These are phyloP conservation scores for Aureobasidium sp. DNA, from an alignment of 2,329 filamentous ascomycete species.

Conservation along the genomic window DNA sequence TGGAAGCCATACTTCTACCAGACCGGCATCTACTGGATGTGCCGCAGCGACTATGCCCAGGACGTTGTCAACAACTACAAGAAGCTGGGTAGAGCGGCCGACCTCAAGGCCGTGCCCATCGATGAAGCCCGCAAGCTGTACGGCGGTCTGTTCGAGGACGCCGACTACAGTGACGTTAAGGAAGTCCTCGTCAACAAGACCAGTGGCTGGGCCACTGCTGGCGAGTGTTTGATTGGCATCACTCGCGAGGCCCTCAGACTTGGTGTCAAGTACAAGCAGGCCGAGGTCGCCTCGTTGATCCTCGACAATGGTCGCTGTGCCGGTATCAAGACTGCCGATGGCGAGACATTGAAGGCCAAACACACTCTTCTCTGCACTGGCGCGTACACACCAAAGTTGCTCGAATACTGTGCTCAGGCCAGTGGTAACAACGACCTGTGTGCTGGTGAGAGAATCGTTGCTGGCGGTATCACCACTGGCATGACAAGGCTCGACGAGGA, in stretches of 20 bases:
- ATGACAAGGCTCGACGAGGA: conserved; percentile 39
- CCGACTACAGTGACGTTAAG: conserved; percentile 51
- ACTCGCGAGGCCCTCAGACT: conserved; percentile 45
- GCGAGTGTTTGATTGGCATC: conserved; percentile 47
- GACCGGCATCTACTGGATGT: conserved; percentile 44
- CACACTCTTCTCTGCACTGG: conserved; percentile 35
- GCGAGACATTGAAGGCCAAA: conserved; percentile 27
- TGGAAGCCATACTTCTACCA: conserved; percentile 47
- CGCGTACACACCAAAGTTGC: conserved; percentile 35
- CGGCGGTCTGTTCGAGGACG: conserved; percentile 51
- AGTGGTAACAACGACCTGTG: conserved; percentile 42
- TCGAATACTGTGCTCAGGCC: conserved; percentile 42
- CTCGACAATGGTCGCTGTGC: conserved; percentile 42
- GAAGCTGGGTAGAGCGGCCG: conserved; percentile 40
- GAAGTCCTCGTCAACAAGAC: conserved; percentile 53
- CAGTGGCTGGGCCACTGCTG: conserved; percentile 57
- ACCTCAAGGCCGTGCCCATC: conserved; percentile 40
- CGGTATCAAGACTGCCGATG: conserved; percentile 33
- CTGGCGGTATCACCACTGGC: conserved; percentile 46
- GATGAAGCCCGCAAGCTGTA: conserved; percentile 49
- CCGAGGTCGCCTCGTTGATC: conserved; percentile 41
- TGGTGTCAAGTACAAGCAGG: conserved; percentile 52
- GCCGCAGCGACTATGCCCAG: conserved; percentile 39
- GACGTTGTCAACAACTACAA: conserved; percentile 44
- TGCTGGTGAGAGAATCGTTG: conserved; percentile 45